Evolutionary conservation across 2,329 filamentous ascomycete species (phyloP).

Genomic region (Karstenula rhodostoma): DNA sequence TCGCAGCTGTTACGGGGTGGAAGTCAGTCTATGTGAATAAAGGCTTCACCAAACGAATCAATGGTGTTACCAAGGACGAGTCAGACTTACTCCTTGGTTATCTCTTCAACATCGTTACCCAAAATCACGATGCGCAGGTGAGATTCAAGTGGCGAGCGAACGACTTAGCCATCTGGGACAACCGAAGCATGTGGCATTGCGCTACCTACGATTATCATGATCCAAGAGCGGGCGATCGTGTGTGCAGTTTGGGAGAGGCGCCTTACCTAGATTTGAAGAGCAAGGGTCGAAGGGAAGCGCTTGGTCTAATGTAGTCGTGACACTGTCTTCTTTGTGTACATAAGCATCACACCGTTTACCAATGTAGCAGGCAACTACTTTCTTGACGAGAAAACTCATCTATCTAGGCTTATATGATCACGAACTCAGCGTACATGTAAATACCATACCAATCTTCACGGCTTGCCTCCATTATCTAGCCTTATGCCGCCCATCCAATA

Average conservation of each 20-base stretch:
- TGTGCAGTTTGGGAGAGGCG: constrained; percentile 64
- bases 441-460: too few species aligned
- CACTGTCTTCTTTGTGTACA: background rate
- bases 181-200: constrained; percentile 66
- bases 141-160: constrained; percentile 56
- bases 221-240: constrained; percentile 59
- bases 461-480: too few species aligned
- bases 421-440: too few species aligned
- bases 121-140: constrained; percentile 63
- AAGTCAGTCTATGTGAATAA: constrained; percentile 55
- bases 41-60: constrained; percentile 51
- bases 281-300: constrained; percentile 54
- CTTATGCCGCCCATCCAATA: too few species aligned
- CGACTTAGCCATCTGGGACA: constrained; percentile 70
- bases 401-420: too few species aligned
- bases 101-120: constrained; percentile 53
- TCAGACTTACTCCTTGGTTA: constrained; percentile 54
- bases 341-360: background rate
- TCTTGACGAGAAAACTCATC: background rate
- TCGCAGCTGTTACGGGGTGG: constrained; percentile 66
- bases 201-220: constrained; percentile 70
- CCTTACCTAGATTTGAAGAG: constrained; percentile 64
- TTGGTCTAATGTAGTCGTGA: constrained; percentile 29
- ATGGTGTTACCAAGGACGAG: constrained; percentile 57
- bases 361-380: background rate